A percentile compares a stretch with the other conserved stretches of the same genome.
Evolutionary conservation across 2,329 filamentous ascomycete genomes (phyloP).

Genomic region (Aureobasidium namibiae): DNA sequence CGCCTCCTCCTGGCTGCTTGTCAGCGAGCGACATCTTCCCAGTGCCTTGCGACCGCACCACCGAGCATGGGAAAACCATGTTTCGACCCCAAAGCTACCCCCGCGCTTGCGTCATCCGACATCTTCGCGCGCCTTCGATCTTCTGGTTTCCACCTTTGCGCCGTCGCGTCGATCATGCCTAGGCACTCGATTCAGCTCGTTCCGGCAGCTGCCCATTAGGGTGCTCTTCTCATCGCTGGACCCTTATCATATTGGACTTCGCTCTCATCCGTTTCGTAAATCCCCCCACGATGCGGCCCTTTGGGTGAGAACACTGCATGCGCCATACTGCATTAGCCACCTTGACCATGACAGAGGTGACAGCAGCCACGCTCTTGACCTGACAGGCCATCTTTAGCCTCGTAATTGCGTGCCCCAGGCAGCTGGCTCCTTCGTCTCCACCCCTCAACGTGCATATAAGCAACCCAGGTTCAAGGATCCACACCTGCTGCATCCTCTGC

Average conservation of each 20-base stretch:
- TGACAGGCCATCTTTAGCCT: not conserved
- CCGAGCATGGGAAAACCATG: not conserved
- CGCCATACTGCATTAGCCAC: conserved; percentile 4
- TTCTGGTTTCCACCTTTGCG: not conserved
- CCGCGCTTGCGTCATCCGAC: conserved; percentile 1
- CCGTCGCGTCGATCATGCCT: not conserved
- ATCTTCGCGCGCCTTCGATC: conserved; percentile 7
- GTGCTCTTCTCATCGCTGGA: not conserved
- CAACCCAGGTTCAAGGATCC: conserved; percentile 3
- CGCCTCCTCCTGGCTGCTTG: not conserved
- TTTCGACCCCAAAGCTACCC: not conserved
- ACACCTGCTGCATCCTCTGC: not conserved
- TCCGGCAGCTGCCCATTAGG: not conserved
- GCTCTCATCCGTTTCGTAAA: not conserved
- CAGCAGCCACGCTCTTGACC: conserved; percentile 5
- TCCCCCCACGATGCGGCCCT: not conserved
- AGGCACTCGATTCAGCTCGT: not conserved
- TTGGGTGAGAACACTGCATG: not conserved
- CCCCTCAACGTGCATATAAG: not conserved
- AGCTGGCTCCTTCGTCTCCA: not conserved
- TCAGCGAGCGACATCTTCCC: not conserved
- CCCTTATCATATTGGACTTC: not conserved
- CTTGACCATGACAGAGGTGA: not conserved
- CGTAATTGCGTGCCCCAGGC: not conserved
- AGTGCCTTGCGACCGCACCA: not conserved